A percentile compares a stretch with the other conserved stretches of the same genome.
phyloP scores from a whole-genome alignment of 768 basidiomycete species.

The Pleurotus platypus region DNA sequence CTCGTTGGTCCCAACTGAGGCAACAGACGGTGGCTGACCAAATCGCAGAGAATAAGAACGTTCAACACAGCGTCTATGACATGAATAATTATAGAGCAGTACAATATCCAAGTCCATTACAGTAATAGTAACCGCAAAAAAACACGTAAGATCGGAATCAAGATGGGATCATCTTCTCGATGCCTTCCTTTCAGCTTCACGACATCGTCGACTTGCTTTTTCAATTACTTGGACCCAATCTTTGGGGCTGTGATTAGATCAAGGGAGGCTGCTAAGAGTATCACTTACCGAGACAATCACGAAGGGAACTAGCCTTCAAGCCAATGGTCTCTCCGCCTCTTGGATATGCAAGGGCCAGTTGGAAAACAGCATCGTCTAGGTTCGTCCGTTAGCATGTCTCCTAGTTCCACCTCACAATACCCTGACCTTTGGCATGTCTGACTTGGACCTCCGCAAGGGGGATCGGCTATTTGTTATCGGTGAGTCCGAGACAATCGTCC shows the following conservation, averaged over 20 bases:
- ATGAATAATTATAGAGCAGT: no score
- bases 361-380: conserved; percentile 68
- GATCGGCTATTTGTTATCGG: conserved; percentile 52
- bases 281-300: conserved; percentile 51
- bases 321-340: conserved; percentile 70
- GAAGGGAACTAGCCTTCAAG: conserved; percentile 51
- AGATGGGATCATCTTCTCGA: background rate
- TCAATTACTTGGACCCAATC: conserved; percentile 36
- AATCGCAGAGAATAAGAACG: no score
- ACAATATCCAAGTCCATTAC: no score
- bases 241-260: conserved; percentile 7
- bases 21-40: no score
- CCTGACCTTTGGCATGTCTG: conserved; percentile 26
- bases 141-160: no score
- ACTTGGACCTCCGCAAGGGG: conserved; percentile 66
- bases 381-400: background rate
- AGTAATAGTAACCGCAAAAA: no score
- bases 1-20: no score
- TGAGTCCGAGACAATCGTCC: background rate
- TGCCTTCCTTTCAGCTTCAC: conserved; percentile 41
- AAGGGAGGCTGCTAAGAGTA: background rate
- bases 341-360: conserved; percentile 62
- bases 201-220: conserved; percentile 37
- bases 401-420: background rate
- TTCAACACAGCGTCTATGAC: no score